A percentile compares a stretch with the other conserved stretches of the same genome.
Conservation (phyloP, 805 yeast genomes). For the Saccharomycodes ludwigii region DNA sequence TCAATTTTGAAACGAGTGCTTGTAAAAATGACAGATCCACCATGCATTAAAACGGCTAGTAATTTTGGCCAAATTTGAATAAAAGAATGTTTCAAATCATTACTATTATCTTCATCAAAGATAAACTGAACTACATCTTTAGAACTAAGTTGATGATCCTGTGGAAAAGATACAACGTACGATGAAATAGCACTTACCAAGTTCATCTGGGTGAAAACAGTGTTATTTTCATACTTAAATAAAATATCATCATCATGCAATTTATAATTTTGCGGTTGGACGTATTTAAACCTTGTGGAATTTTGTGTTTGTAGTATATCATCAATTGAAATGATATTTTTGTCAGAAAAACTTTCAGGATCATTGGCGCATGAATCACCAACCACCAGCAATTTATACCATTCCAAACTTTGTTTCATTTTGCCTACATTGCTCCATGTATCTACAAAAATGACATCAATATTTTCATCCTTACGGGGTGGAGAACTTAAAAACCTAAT, state of each 20-base stretch:
- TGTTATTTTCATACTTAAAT: constrained; percentile 19
- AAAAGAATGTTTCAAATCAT: constrained; percentile 2
- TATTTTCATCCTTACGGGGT: constrained; percentile 16
- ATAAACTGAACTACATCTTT: constrained; percentile 23
- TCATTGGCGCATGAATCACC: constrained; percentile 11
- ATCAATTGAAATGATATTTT: constrained; percentile 17
- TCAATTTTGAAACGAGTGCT: neutral
- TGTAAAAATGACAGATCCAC: constrained; percentile 20
- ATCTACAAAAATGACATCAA: constrained; percentile 23
- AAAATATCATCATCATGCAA: constrained; percentile 25
- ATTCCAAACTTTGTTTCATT: constrained; percentile 15
- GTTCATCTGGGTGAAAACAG: constrained; percentile 37
- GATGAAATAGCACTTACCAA: constrained; percentile 43
- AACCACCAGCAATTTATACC: constrained; percentile 24
- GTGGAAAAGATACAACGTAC: constrained; percentile 25
- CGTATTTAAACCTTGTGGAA: constrained; percentile 17
- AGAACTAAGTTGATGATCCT: constrained; percentile 24
- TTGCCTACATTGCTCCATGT: constrained; percentile 15
- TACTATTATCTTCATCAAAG: constrained; percentile 11
- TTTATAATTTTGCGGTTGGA: constrained; percentile 18
- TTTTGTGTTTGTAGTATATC: constrained; percentile 7
- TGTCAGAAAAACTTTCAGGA: constrained; percentile 3
- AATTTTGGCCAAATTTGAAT: constrained; percentile 34
- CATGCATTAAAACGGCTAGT: constrained; percentile 22
- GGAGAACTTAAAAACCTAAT: constrained; percentile 26